These are phyloP conservation scores for Irpex lacteus DNA, from an alignment of 1,284 basidiomycete species.

Conservation along the genomic window DNA sequence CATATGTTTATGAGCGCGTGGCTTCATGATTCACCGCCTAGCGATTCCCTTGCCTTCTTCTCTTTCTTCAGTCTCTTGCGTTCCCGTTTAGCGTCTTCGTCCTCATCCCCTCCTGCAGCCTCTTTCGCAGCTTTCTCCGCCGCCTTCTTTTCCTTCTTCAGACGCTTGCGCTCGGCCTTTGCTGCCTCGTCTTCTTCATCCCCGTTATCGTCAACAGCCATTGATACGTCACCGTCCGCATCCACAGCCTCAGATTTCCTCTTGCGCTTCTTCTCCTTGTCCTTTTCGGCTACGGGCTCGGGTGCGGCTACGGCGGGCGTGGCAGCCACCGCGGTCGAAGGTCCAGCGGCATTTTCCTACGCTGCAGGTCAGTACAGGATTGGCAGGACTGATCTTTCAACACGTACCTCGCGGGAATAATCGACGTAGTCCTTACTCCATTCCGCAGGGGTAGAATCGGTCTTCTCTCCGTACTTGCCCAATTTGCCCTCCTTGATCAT, in stretches of 20 bases:
- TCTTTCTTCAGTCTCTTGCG: constrained; percentile 34
- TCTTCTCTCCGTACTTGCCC: constrained; percentile 93
- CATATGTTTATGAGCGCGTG: not conserved
- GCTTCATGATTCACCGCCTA: constrained; percentile 30
- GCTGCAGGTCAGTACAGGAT: constrained; percentile 2
- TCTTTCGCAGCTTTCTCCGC: constrained; percentile 19
- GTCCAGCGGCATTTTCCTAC: constrained; percentile 41
- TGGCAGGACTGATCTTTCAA: not conserved
- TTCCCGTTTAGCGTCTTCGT: constrained; percentile 31
- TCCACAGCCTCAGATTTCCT: constrained; percentile 62
- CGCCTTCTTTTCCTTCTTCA: constrained; percentile 63
- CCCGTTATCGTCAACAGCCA: constrained; percentile 37
- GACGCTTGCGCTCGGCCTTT: constrained; percentile 54
- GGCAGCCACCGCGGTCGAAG: constrained; percentile 27
- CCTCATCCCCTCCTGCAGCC: constrained; percentile 29
- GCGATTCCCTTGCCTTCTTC: constrained; percentile 35
- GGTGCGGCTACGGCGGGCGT: constrained; percentile 21
- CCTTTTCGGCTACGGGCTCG: constrained; percentile 34
- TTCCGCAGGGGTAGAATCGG: constrained; percentile 86
- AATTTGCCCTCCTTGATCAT: constrained; percentile 95
- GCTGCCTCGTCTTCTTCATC: constrained; percentile 57
- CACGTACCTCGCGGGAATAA: constrained; percentile 67
- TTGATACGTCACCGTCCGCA: constrained; percentile 39
- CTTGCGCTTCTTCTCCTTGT: constrained; percentile 74
- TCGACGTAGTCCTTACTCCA: constrained; percentile 96